Evolutionary conservation across 768 basidiomycete genomes (phyloP).

Genomic region (Hericium coralloides): DNA sequence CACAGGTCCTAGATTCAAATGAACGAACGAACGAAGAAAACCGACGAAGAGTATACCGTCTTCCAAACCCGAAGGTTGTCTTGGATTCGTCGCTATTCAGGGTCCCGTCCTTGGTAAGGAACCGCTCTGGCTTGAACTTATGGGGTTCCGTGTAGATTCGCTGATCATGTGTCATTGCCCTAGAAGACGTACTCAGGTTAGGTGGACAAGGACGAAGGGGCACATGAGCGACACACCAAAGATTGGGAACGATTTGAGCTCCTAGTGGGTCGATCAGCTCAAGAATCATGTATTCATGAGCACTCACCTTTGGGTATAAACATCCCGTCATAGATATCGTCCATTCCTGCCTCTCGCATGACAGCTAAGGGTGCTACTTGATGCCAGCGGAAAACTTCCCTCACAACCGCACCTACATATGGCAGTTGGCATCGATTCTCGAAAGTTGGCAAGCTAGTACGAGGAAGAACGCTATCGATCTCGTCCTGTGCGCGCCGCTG

Average conservation of each 20-base stretch:
- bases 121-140: conserved; percentile 5
- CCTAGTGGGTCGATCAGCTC: neutral
- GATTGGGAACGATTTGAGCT: neutral
- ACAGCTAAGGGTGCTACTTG: neutral
- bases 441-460: neutral
- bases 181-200: neutral
- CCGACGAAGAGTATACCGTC: neutral
- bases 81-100: neutral
- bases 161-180: conserved; percentile 6
- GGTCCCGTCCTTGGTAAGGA: neutral
- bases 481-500: conserved; percentile 8
- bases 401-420: conserved; percentile 7
- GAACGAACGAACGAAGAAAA: no score
- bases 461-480: conserved; percentile 2
- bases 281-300: neutral
- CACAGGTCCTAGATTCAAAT: neutral
- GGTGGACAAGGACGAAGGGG: neutral
- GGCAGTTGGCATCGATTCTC: conserved; percentile 6
- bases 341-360: neutral
- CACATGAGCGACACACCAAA: neutral
- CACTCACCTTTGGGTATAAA: neutral
- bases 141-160: conserved; percentile 6
- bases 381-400: conserved; percentile 4
- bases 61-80: neutral
- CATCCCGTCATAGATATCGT: neutral